phyloP scores from a whole-genome alignment of 495 filamentous ascomycete species.

The Aspergillus homomorphus region DNA sequence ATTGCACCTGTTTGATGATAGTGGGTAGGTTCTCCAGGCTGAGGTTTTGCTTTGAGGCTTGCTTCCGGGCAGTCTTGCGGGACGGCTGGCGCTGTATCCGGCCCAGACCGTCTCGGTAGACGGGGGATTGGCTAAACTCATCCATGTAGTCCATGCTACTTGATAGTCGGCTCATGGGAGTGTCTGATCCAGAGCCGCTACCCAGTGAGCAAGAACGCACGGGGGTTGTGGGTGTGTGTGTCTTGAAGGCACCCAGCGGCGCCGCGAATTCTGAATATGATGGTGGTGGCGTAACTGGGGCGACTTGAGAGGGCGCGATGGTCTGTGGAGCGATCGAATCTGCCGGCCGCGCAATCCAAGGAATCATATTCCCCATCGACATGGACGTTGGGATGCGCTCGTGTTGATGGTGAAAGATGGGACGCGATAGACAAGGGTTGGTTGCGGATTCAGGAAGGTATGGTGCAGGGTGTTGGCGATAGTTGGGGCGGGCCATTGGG shows the following conservation, averaged over 20 bases:
- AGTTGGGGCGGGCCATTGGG: slow-evolving; percentile 37
- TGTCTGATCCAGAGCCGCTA: slow-evolving; percentile 37
- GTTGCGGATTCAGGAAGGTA: slow-evolving; percentile 44
- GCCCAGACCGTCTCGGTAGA: slow-evolving; percentile 33
- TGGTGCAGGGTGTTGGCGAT: slow-evolving; percentile 32
- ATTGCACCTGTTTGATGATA: slow-evolving; percentile 45
- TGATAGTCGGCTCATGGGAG: slow-evolving; percentile 39
- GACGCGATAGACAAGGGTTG: slow-evolving; percentile 43
- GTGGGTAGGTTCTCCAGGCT: slow-evolving; percentile 41
- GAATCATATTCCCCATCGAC: slow-evolving; percentile 45
- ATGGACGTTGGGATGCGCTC: slow-evolving; percentile 40
- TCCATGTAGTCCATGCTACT: slow-evolving; percentile 38
- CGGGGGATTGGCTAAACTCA: slow-evolving; percentile 39
- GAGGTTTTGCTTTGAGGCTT: slow-evolving; percentile 38
- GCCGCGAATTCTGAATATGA: slow-evolving; percentile 43
- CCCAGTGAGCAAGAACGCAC: slow-evolving; percentile 41
- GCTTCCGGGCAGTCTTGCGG: slow-evolving; percentile 38
- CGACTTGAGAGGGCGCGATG: slow-evolving; percentile 39
- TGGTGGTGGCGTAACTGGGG: slow-evolving; percentile 41
- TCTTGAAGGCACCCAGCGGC: slow-evolving; percentile 36
- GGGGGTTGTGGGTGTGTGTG: slow-evolving; percentile 42
- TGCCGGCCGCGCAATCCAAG: slow-evolving; percentile 35
- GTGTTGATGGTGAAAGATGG: slow-evolving; percentile 43
- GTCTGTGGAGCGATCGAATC: slow-evolving; percentile 42
- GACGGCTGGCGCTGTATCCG: slow-evolving; percentile 36